Evolutionary conservation across 2,329 filamentous ascomycete genomes (phyloP).

Genomic region (Cladosporium cucumerinum): DNA sequence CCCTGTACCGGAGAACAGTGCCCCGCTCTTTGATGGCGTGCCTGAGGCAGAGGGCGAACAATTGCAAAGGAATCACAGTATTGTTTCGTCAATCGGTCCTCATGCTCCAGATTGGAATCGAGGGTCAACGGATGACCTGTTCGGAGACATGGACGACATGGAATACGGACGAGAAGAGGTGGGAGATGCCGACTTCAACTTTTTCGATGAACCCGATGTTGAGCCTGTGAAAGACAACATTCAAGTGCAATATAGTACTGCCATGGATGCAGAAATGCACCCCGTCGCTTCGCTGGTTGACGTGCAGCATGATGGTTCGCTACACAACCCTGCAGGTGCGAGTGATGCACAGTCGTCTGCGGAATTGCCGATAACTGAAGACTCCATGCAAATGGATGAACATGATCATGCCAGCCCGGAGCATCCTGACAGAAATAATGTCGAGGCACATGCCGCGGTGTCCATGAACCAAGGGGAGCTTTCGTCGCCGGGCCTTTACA

Average conservation of each 20-base stretch:
- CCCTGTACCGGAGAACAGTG: neutral
- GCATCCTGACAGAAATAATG: neutral
- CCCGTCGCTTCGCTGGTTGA: neutral
- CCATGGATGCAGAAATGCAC: neutral
- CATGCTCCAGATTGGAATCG: conserved; percentile 18
- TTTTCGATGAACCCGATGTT: conserved; percentile 64
- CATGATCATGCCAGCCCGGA: neutral
- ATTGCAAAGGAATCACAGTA: conserved; percentile 53
- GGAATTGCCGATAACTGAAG: neutral
- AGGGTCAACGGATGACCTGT: conserved; percentile 58
- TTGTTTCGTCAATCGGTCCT: conserved; percentile 18
- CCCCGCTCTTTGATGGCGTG: neutral
- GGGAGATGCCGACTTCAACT: conserved; percentile 81
- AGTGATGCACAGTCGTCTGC: neutral
- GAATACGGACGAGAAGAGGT: conserved; percentile 70
- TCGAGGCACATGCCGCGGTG: neutral
- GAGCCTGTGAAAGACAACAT: neutral
- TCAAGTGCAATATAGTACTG: neutral
- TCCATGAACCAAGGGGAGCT: neutral
- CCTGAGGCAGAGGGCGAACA: neutral
- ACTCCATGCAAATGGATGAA: neutral
- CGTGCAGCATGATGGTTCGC: neutral
- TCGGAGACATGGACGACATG: conserved; percentile 66
- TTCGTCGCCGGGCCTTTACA: neutral
- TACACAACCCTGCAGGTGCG: neutral